Evolutionary conservation across 306 rosid genomes (phyloP), one percentile per base, ranked within the genome.

Genomic region (Echinosophora koreensis): DNA sequence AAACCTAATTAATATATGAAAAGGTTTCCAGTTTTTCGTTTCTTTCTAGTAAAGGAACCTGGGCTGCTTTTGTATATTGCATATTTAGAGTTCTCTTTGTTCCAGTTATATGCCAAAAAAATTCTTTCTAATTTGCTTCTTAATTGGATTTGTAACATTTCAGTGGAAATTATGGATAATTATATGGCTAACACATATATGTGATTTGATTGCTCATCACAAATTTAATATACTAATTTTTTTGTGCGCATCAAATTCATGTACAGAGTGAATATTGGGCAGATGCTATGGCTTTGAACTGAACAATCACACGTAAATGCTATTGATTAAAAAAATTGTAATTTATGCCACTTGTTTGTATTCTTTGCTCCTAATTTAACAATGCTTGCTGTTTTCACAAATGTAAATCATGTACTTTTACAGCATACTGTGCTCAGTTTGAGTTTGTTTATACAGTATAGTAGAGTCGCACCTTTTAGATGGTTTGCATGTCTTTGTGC

Each of bases 61-160:
- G 13, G 3, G 18, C 42, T 39, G 56, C 67, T 77, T 76, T 74
- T 55, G 27, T 22, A 4, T 41, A 54, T 32, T 78, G 37, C 71
- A 78, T 78, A 76, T 76, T 35, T 51, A 46, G 11, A 75, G 34
- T 13, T 9, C 38, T 49, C 38, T 3, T 13, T 10, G 8, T 14
- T 74, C 14, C 18, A 35, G 18, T 46, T 34, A 73, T 10, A 2
- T 59, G 47, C 30, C n/a, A 39, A 63, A 10, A 63, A 63, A 8
- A 4, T 32, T 34, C 49, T 28, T 50, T 57, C 1, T 10, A 44
- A 44, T 9, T 22, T 22, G 28, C 47, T 16, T 69, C 34, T 15
- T 16, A 32, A n/a, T 56, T 56, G n/a, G 15, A 72, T 30, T 30
- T 30, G 42, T 18, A 57, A 32, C 67, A 22, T 57, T 16, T 73